Percentiles rank a stretch among this genome's conserved stretches.
These are phyloP conservation scores for Pisolithus marmoratus DNA, from an alignment of 768 basidiomycete species.

Conservation along the genomic window DNA sequence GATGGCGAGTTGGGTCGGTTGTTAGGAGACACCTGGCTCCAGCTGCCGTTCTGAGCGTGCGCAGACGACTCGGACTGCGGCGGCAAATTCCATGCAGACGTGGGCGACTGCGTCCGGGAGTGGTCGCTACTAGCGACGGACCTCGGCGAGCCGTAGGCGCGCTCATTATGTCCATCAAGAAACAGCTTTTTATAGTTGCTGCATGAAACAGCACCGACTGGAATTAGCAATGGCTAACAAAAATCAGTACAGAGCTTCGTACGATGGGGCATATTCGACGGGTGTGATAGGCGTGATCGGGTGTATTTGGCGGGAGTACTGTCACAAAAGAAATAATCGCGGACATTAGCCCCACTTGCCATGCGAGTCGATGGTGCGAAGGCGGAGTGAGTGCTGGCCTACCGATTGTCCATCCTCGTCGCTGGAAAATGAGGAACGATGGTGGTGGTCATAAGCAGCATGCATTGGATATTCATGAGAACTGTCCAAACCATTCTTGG, in stretches of 20 bases:
- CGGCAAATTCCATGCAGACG: constrained; percentile 37
- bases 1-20: constrained; percentile 32
- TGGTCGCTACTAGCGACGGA: constrained; percentile 38
- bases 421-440: constrained; percentile 20
- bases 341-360: constrained; percentile 9
- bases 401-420: constrained; percentile 25
- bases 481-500: constrained; percentile 35
- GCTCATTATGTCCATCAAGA: constrained; percentile 26
- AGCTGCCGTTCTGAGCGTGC: constrained; percentile 19
- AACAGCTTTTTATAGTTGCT: constrained; percentile 29
- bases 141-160: constrained; percentile 25
- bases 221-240: constrained; percentile 9
- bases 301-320: constrained; percentile 26
- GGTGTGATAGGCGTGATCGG: constrained; percentile 33
- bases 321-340: constrained; percentile 3
- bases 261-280: constrained; percentile 29
- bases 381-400: constrained; percentile 8
- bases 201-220: not conserved
- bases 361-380: constrained; percentile 1
- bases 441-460: constrained; percentile 26
- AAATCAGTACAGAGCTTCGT: constrained; percentile 10
- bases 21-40: constrained; percentile 21
- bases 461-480: constrained; percentile 29
- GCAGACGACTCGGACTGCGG: constrained; percentile 28
- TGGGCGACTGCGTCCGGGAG: constrained; percentile 44